Evolutionary conservation across 129 eudicot genomes (phyloP).

Genomic region (Arctium minus): DNA sequence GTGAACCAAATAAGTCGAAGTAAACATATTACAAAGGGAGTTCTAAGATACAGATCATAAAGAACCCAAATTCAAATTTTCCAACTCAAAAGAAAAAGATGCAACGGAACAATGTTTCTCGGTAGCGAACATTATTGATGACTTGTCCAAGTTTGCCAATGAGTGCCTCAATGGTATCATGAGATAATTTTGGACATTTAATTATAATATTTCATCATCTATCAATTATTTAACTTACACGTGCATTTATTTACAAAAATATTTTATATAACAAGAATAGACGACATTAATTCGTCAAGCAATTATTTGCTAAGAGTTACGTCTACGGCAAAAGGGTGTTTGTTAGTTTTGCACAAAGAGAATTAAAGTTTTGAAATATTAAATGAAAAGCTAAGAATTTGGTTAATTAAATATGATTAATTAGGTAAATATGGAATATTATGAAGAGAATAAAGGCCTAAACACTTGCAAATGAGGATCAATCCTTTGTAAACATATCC

Average conservation of each 20-base stretch:
- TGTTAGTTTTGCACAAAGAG: conserved; percentile 30
- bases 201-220: conserved; percentile 3
- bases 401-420: conserved; percentile 12
- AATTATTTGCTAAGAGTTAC: conserved; percentile 9
- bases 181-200: neutral
- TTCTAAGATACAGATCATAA: neutral
- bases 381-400: conserved; percentile 22
- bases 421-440: conserved; percentile 33
- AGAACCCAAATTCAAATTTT: conserved; percentile 3
- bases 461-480: conserved; percentile 34
- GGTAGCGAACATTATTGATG: conserved; percentile 6
- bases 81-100: conserved; percentile 3
- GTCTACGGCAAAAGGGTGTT: conserved; percentile 15
- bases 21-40: neutral
- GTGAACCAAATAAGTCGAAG: neutral
- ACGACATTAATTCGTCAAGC: conserved; percentile 11
- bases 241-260: conserved; percentile 2
- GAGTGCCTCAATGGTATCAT: neutral
- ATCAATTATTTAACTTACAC: conserved; percentile 9
- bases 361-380: conserved; percentile 16
- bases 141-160: neutral
- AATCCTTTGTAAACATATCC: conserved; percentile 18
- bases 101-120: neutral
- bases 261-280: neutral
- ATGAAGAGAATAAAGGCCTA: conserved; percentile 29